Evolutionary conservation across 495 filamentous ascomycete species (phyloP).

Genomic region (Penicillium maclennaniae): DNA sequence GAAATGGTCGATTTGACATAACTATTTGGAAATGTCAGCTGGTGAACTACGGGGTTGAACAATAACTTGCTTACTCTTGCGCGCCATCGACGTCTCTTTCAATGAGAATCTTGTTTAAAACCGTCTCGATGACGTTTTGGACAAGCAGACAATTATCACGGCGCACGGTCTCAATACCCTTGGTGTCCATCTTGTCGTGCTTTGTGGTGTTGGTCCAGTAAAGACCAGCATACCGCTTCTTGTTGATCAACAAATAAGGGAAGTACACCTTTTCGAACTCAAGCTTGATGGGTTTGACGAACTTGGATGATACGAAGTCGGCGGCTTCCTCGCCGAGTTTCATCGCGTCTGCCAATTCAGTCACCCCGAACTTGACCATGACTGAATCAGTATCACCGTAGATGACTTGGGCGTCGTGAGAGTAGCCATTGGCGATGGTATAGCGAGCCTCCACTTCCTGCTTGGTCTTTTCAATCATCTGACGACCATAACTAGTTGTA

Average conservation of each 20-base stretch:
- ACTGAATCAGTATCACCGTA: slow-evolving; percentile 99
- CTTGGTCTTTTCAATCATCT: slow-evolving; percentile 98
- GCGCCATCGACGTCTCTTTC: slow-evolving; percentile 84
- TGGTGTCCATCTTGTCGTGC: slow-evolving; percentile 99
- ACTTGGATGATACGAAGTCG: slow-evolving; percentile 81
- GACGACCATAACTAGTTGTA: slow-evolving; percentile 90
- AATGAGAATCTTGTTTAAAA: slow-evolving; percentile 91
- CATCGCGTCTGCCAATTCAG: slow-evolving; percentile 82
- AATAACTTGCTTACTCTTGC: slow-evolving; percentile 67
- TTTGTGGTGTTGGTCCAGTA: slow-evolving; percentile 96
- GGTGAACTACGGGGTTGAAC: background rate
- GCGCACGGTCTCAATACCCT: slow-evolving; percentile 97
- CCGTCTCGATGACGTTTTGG: slow-evolving; percentile 96
- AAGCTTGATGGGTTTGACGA: slow-evolving; percentile 93
- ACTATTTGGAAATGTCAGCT: slow-evolving; percentile 44
- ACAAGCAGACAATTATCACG: slow-evolving; percentile 95
- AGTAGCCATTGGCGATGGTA: slow-evolving; percentile 89
- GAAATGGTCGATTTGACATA: slow-evolving; percentile 97
- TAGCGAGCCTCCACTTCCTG: slow-evolving; percentile 85
- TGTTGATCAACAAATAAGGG: slow-evolving; percentile 98
- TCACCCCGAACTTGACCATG: slow-evolving; percentile 97
- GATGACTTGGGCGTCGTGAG: slow-evolving; percentile 90
- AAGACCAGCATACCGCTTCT: slow-evolving; percentile 96
- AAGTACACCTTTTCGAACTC: slow-evolving; percentile 99
- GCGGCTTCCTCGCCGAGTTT: slow-evolving; percentile 90